A percentile compares a stretch with the other conserved stretches of the same genome.
phyloP scores from a whole-genome alignment of 371 early-diverging fungal species.

The Rhizomucor pusillus region DNA sequence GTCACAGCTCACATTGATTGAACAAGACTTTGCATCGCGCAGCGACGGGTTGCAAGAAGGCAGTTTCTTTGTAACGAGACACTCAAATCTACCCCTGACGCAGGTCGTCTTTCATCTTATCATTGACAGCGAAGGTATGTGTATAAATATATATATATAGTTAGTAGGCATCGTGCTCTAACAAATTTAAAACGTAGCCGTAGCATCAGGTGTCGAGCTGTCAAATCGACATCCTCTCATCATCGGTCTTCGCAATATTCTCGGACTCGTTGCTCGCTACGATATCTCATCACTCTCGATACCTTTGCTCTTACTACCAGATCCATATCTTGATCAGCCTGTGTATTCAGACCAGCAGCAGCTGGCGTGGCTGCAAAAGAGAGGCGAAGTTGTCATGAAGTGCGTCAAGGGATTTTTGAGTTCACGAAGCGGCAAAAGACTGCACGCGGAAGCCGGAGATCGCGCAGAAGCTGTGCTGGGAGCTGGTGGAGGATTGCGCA shows the following conservation, averaged over 20 bases:
- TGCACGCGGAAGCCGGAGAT: conserved; percentile 26
- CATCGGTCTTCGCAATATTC: conserved; percentile 63
- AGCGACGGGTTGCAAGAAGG: conserved; percentile 51
- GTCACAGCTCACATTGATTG: conserved; percentile 56
- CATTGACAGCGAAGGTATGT: conserved; percentile 48
- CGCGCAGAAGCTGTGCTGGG: conserved; percentile 34
- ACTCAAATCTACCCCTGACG: conserved; percentile 72
- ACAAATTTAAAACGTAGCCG: conserved; percentile 22
- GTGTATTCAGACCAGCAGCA: conserved; percentile 21
- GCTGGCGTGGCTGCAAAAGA: conserved; percentile 38
- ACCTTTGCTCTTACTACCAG: conserved; percentile 66
- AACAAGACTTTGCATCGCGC: conserved; percentile 45
- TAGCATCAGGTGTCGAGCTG: conserved; percentile 41
- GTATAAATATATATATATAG: background rate
- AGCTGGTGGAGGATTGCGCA: conserved; percentile 36
- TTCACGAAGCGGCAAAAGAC: conserved; percentile 41
- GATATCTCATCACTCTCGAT: conserved; percentile 67
- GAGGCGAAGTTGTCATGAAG: conserved; percentile 62
- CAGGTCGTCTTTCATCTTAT: conserved; percentile 77
- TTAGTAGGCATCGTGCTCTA: too few species aligned
- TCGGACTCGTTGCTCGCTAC: conserved; percentile 61
- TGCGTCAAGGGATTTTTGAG: conserved; percentile 60
- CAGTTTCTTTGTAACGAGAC: conserved; percentile 73
- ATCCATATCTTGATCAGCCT: conserved; percentile 41
- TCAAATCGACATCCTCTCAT: conserved; percentile 53